Percentiles rank a stretch among this genome's conserved stretches.
phyloP scores from a whole-genome alignment of 164 flowering plant genomes.

The Dillenia turbinata region DNA sequence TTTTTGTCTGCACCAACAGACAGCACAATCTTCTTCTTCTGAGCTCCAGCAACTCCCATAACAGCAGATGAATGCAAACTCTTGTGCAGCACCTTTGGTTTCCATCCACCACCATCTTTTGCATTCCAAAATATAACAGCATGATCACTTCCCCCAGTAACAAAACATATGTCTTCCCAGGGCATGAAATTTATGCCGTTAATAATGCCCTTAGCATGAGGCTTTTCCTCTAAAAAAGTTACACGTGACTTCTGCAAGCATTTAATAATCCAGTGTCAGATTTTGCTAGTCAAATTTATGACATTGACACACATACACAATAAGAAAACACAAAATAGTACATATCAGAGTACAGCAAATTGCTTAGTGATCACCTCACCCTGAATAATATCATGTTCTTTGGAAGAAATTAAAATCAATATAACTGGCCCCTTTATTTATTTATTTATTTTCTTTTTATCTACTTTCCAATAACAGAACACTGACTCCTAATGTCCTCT shows the following conservation, averaged over 20 bases:
- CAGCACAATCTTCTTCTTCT: constrained; percentile 59
- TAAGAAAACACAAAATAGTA: too few species aligned
- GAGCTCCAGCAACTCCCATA: constrained; percentile 94
- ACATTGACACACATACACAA: too few species aligned
- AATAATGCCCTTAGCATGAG: constrained; percentile 87
- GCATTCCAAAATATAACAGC: constrained; percentile 84
- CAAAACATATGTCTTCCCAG: constrained; percentile 64
- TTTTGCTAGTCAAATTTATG: too few species aligned
- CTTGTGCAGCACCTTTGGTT: constrained; percentile 70
- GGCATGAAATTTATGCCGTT: constrained; percentile 83
- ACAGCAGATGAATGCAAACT: constrained; percentile 84
- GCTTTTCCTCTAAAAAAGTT: constrained; percentile 66
- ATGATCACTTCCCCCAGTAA: constrained; percentile 95
- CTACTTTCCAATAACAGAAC: too few species aligned
- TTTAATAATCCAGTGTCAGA: constrained; percentile 3
- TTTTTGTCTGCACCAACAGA: constrained; percentile 91
- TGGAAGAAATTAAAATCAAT: too few species aligned
- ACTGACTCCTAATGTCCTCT: too few species aligned
- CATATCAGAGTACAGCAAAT: too few species aligned
- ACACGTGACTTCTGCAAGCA: constrained; percentile 51
- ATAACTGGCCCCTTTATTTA: too few species aligned
- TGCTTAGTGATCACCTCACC: too few species aligned
- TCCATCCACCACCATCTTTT: constrained; percentile 59
- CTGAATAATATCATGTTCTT: too few species aligned
- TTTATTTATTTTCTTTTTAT: too few species aligned